Conservation (phyloP, 2,329 filamentous ascomycete genomes). For the Penicillium sp. region DNA sequence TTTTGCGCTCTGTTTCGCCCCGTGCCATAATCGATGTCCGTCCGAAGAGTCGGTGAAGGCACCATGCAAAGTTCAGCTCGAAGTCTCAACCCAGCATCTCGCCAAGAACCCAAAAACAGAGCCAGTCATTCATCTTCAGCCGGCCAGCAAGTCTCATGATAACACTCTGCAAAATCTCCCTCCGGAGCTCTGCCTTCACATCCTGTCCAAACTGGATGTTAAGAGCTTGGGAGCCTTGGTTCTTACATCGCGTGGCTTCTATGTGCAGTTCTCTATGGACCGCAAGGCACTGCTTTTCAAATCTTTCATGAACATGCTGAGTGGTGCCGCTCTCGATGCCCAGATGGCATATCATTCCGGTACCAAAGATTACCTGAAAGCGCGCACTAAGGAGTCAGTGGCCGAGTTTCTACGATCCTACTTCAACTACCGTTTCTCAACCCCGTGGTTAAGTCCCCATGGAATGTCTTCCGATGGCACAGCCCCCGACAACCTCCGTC, state of each 20-base stretch:
- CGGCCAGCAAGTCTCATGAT: too few relatives aligned
- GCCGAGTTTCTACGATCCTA: conserved; percentile 6
- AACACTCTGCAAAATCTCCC: not conserved
- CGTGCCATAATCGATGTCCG: too few relatives aligned
- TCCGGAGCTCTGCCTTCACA: not conserved
- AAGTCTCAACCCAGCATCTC: not conserved
- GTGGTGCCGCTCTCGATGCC: conserved; percentile 24
- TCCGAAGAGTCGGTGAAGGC: too few relatives aligned
- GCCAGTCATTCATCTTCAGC: not conserved
- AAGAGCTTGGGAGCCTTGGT: not conserved
- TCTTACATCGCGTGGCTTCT: conserved; percentile 31
- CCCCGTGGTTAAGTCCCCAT: not conserved
- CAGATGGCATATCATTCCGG: conserved; percentile 13
- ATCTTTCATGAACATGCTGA: conserved; percentile 26
- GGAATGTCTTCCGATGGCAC: not conserved
- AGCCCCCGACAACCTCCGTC: not conserved
- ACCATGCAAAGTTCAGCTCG: too few relatives aligned
- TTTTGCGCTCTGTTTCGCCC: too few relatives aligned
- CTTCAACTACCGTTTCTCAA: not conserved
- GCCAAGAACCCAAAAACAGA: not conserved
- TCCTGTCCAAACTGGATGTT: not conserved
- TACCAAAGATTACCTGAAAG: not conserved
- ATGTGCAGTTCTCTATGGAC: conserved; percentile 35
- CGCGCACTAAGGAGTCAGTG: not conserved
- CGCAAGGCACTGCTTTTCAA: conserved; percentile 29